phyloP scores from a whole-genome alignment of 2,329 filamentous ascomycete genomes.

The Pseudogymnoascus sp. region DNA sequence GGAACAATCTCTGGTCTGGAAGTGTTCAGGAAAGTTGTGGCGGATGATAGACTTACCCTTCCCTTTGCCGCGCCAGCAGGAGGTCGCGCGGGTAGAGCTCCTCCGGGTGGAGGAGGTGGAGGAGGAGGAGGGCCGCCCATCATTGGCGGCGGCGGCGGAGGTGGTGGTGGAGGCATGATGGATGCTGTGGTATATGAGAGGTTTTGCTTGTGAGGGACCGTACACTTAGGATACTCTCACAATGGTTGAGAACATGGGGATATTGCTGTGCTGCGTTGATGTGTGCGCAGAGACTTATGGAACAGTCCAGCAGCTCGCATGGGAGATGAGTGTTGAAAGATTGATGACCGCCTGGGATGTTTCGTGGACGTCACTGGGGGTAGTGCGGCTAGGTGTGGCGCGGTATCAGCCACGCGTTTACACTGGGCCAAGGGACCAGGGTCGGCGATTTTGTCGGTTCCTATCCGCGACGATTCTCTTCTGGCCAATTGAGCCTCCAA shows the following conservation, averaged over 20 bases:
- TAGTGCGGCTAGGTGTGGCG: constrained; percentile 9
- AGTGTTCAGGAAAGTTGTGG: constrained; percentile 19
- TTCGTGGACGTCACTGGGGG: constrained; percentile 11
- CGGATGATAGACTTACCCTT: constrained; percentile 46
- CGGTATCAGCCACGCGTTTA: constrained; percentile 8
- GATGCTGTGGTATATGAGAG: constrained; percentile 2
- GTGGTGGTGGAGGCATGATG: constrained; percentile 47
- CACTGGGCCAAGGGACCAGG: constrained; percentile 2
- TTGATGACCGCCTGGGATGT: constrained; percentile 9
- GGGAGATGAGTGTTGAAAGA: constrained; percentile 3
- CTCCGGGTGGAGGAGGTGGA: constrained; percentile 56
- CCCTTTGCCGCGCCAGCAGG: constrained; percentile 42
- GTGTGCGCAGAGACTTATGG: background rate
- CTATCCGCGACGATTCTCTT: background rate
- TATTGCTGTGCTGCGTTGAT: background rate
- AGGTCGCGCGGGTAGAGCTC: constrained; percentile 46
- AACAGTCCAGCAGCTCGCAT: background rate
- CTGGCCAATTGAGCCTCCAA: constrained; percentile 1
- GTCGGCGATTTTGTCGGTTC: constrained; percentile 4
- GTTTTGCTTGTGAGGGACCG: background rate
- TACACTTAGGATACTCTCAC: background rate
- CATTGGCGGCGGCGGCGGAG: constrained; percentile 45
- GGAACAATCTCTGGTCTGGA: background rate
- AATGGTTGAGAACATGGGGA: background rate
- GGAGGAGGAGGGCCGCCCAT: constrained; percentile 53